phyloP scores from a whole-genome alignment of 2,329 filamentous ascomycete species.

The Phialophora verrucosa region DNA sequence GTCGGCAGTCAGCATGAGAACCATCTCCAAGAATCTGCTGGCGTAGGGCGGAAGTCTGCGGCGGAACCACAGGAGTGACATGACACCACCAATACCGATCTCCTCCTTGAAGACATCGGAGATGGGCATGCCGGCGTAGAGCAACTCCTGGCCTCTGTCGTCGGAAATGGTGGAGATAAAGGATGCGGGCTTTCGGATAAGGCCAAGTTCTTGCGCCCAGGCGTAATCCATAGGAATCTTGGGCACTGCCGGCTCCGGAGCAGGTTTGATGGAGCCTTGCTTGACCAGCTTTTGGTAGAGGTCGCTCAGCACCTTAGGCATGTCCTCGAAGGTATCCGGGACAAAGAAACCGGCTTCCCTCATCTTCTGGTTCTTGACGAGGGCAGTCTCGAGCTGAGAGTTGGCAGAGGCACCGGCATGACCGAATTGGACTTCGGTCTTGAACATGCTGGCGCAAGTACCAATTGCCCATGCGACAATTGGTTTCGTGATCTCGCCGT shows the following conservation, averaged over 20 bases:
- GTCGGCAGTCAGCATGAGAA: slow-evolving; percentile 99
- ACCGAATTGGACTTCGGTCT: slow-evolving; percentile 99
- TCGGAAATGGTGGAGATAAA: slow-evolving; percentile 99
- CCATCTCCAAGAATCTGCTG: slow-evolving; percentile 99
- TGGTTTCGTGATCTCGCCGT: slow-evolving; percentile 93
- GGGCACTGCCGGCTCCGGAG: slow-evolving; percentile 87
- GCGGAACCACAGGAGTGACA: slow-evolving; percentile 99
- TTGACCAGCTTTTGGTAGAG: slow-evolving; percentile 91
- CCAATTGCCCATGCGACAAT: slow-evolving; percentile 99
- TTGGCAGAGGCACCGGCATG: slow-evolving; percentile 99
- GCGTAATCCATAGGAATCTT: slow-evolving; percentile 99
- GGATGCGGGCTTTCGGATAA: slow-evolving; percentile 98
- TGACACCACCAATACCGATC: slow-evolving; percentile 98
- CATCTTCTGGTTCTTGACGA: slow-evolving; percentile 97
- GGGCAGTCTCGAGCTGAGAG: slow-evolving; percentile 97
- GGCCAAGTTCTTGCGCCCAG: slow-evolving; percentile 98
- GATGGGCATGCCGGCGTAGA: slow-evolving; percentile 99
- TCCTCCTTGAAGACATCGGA: slow-evolving; percentile 99
- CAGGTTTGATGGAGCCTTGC: slow-evolving; percentile 81
- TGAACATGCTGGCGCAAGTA: slow-evolving; percentile 99
- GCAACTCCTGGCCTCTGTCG: slow-evolving; percentile 97
- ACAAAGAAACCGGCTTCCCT: slow-evolving; percentile 92
- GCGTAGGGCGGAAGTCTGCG: slow-evolving; percentile 94
- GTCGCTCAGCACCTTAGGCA: slow-evolving; percentile 74
- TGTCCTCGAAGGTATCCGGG: slow-evolving; percentile 94